A percentile compares a stretch with the other conserved stretches of the same genome.
These are phyloP conservation scores for Alternaria sp. DNA, from an alignment of 2,329 filamentous ascomycete species.

Conservation along the genomic window DNA sequence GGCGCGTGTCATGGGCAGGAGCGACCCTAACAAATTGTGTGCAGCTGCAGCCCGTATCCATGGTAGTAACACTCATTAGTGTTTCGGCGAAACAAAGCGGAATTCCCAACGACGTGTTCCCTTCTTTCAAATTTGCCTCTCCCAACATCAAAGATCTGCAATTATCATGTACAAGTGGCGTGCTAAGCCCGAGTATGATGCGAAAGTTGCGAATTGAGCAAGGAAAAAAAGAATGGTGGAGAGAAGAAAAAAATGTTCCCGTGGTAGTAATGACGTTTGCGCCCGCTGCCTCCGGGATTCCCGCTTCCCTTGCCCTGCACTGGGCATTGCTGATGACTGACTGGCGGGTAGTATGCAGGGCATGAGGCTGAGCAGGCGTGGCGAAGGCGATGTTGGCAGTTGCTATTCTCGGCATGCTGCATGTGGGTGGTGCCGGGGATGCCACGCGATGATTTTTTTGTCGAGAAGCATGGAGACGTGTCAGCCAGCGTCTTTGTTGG, in stretches of 20 bases:
- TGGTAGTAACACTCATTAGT: slow-evolving; percentile 2
- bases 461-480: not conserved
- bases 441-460: slow-evolving; percentile 2
- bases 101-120: not conserved
- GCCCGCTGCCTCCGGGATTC: not conserved
- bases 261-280: slow-evolving; percentile 2
- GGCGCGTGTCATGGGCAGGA: slow-evolving; percentile 4
- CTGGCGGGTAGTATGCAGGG: slow-evolving; percentile 9
- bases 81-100: not conserved
- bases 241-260: not conserved
- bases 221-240: not conserved
- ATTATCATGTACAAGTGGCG: not conserved
- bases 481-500: slow-evolving; percentile 2
- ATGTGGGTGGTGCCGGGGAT: slow-evolving; percentile 1
- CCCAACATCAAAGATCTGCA: not conserved
- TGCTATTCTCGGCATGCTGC: slow-evolving; percentile 23
- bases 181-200: not conserved
- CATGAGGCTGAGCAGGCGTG: slow-evolving; percentile 8
- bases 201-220: not conserved
- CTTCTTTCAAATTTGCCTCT: not conserved
- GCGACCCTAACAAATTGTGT: not conserved
- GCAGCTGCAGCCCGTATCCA: not conserved
- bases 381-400: slow-evolving; percentile 1
- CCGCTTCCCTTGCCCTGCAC: slow-evolving; percentile 2
- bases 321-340: not conserved